Evolutionary conservation across 352 stramenopile genomes (phyloP).

Genomic region (Pythium scleroteichum): DNA sequence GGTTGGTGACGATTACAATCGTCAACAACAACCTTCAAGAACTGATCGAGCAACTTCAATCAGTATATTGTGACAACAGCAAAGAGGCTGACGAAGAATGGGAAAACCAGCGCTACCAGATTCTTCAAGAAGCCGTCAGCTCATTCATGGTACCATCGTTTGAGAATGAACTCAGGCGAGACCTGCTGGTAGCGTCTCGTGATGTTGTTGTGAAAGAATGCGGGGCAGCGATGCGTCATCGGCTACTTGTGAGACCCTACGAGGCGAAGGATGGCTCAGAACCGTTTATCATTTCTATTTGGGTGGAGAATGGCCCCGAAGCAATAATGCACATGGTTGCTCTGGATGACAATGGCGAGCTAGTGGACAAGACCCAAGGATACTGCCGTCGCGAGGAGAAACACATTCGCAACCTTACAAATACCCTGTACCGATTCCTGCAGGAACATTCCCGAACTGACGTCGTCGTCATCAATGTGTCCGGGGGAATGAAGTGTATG

Average conservation of each 20-base stretch:
- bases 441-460: conserved; percentile 79
- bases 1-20: conserved; percentile 69
- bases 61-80: conserved; percentile 58
- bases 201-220: conserved; percentile 81
- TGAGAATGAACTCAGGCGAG: conserved; percentile 83
- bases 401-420: conserved; percentile 72
- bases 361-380: conserved; percentile 85
- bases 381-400: conserved; percentile 79
- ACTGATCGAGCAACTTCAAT: conserved; percentile 78
- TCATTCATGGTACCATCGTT: conserved; percentile 85
- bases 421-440: conserved; percentile 80
- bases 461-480: conserved; percentile 89
- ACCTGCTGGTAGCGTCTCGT: conserved; percentile 68
- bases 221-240: conserved; percentile 61
- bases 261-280: conserved; percentile 76
- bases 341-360: conserved; percentile 83
- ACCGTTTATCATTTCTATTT: conserved; percentile 86
- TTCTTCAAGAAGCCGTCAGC: conserved; percentile 84
- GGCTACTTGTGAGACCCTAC: conserved; percentile 74
- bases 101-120: conserved; percentile 80
- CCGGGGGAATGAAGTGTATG: conserved; percentile 89
- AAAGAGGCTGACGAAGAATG: conserved; percentile 78
- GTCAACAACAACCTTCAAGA: conserved; percentile 84
- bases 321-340: conserved; percentile 84
- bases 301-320: conserved; percentile 77